Evolutionary conservation across 257 asterid genomes (phyloP).

Genomic region (Cruciata laevipes): DNA sequence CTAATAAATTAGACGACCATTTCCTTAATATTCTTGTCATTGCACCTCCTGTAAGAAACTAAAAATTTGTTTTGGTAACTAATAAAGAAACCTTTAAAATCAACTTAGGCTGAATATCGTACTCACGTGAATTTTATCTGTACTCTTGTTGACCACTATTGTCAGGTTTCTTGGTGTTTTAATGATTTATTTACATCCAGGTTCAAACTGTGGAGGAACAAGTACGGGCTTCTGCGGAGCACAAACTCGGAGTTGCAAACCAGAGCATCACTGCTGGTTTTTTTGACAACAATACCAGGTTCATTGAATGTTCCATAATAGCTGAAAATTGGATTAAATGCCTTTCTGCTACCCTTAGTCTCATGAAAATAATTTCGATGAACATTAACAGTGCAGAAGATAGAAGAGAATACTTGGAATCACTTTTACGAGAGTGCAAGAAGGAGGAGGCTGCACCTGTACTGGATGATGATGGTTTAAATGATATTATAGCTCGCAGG

Average conservation of each 20-base stretch:
- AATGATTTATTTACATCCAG: constrained; percentile 31
- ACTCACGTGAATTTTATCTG: background rate
- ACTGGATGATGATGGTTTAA: constrained; percentile 88
- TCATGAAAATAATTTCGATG: constrained; percentile 10
- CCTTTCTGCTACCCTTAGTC: constrained; percentile 8
- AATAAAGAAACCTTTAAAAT: background rate
- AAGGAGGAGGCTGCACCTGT: constrained; percentile 95
- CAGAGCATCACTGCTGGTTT: constrained; percentile 99
- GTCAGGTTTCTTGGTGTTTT: constrained; percentile 9
- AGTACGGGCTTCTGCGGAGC: constrained; percentile 99
- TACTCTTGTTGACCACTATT: background rate
- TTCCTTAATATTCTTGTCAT: background rate
- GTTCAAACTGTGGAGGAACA: constrained; percentile 99
- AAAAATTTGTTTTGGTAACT: background rate
- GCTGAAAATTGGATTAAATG: constrained; percentile 3
- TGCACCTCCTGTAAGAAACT: background rate
- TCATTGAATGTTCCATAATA: constrained; percentile 14
- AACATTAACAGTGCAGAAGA: constrained; percentile 81
- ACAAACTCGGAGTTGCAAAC: constrained; percentile 99
- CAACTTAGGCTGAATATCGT: background rate
- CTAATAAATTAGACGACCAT: background rate
- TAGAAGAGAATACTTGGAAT: constrained; percentile 96
- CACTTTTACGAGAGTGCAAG: constrained; percentile 95
- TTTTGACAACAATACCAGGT: constrained; percentile 97
- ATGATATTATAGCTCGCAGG: constrained; percentile 97